These are phyloP conservation scores for Stachybotrys echinatus DNA, from an alignment of 2,329 filamentous ascomycete genomes.

Conservation along the genomic window DNA sequence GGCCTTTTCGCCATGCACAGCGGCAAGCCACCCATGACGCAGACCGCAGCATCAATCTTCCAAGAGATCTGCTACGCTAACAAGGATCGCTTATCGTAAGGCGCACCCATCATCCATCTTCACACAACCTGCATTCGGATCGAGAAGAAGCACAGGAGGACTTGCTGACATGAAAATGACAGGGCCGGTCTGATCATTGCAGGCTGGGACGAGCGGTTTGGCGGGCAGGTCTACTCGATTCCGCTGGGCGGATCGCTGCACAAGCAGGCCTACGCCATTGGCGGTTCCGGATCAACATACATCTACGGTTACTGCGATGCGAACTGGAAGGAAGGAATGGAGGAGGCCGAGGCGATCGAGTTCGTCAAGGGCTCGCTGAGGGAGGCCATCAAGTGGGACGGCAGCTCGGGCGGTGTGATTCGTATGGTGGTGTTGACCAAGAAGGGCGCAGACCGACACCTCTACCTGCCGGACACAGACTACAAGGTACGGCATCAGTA, in stretches of 20 bases:
- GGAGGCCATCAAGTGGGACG: constrained; percentile 99
- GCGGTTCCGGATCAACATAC: constrained; percentile 95
- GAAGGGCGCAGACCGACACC: constrained; percentile 82
- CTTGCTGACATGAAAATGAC: constrained; percentile 12
- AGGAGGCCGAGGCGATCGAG: constrained; percentile 78
- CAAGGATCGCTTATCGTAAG: constrained; percentile 86
- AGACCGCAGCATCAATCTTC: constrained; percentile 92
- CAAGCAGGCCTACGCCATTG: constrained; percentile 94
- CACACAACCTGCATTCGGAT: neutral
- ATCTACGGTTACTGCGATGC: constrained; percentile 99
- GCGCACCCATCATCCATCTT: constrained; percentile 9
- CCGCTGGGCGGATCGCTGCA: constrained; percentile 93
- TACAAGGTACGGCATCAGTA: constrained; percentile 70
- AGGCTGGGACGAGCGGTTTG: constrained; percentile 93
- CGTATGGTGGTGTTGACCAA: constrained; percentile 94
- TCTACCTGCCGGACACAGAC: constrained; percentile 90
- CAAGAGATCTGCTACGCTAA: constrained; percentile 98
- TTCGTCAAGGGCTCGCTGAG: constrained; percentile 89
- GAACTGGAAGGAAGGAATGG: constrained; percentile 94
- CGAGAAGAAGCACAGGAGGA: neutral
- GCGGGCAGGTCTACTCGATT: constrained; percentile 96
- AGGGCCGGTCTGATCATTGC: constrained; percentile 97
- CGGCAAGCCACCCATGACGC: constrained; percentile 84
- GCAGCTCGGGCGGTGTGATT: constrained; percentile 96
- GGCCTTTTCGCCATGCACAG: constrained; percentile 89